Conservation (phyloP, 2,329 filamentous ascomycete species). For the Arthrobotrys pseudoclavata region DNA sequence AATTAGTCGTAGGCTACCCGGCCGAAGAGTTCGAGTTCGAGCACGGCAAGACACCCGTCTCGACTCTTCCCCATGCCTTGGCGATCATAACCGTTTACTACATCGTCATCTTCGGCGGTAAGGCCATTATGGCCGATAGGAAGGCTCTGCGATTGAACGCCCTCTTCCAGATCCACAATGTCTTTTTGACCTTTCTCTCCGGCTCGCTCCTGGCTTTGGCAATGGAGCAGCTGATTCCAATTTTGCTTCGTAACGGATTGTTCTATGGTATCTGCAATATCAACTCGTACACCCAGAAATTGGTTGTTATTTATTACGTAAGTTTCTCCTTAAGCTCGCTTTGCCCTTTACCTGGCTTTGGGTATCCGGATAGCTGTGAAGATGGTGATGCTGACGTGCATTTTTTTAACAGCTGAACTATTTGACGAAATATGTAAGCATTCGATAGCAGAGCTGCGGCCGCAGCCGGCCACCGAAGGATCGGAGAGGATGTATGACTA, state of each 20-base stretch:
- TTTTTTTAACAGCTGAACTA: constrained; percentile 83
- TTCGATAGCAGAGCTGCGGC: neutral
- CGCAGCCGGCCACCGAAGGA: neutral
- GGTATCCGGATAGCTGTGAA: neutral
- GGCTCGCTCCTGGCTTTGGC: constrained; percentile 84
- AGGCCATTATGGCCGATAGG: constrained; percentile 90
- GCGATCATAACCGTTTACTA: constrained; percentile 74
- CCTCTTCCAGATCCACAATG: constrained; percentile 96
- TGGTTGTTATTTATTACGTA: constrained; percentile 97
- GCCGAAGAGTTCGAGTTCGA: constrained; percentile 88
- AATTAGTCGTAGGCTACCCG: constrained; percentile 81
- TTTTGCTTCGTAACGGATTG: constrained; percentile 81
- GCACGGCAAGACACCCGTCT: constrained; percentile 86
- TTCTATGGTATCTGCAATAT: constrained; percentile 89
- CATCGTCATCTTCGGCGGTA: constrained; percentile 94
- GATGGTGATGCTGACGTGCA: constrained; percentile 64
- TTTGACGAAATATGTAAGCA: constrained; percentile 89
- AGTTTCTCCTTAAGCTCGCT: constrained; percentile 66
- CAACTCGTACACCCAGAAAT: constrained; percentile 89
- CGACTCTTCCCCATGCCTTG: constrained; percentile 84
- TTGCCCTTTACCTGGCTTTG: neutral
- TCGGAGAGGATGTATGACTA: constrained; percentile 34
- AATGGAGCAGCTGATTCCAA: constrained; percentile 89
- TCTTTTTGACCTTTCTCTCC: constrained; percentile 90
- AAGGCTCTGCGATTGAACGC: constrained; percentile 87